A percentile compares a stretch with the other conserved stretches of the same genome.
Conservation (phyloP, 2,329 filamentous ascomycete genomes). For the Alternaria sp. region DNA sequence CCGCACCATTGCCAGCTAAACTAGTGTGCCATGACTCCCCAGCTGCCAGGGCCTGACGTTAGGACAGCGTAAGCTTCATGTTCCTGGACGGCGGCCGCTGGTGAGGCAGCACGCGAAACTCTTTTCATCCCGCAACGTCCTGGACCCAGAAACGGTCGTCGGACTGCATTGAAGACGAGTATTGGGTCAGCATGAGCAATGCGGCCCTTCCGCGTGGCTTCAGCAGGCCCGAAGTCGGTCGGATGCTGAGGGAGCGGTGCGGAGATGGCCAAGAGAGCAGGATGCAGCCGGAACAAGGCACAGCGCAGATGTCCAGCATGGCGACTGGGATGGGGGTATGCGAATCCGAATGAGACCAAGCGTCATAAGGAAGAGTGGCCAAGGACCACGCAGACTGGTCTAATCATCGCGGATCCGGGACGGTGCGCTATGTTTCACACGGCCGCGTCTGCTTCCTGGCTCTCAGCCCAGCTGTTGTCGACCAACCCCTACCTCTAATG, state of each 20-base stretch:
- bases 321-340: slow-evolving; percentile 32
- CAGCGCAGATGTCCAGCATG: slow-evolving; percentile 32
- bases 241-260: slow-evolving; percentile 26
- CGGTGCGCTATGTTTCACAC: slow-evolving; percentile 47
- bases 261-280: slow-evolving; percentile 30
- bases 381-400: slow-evolving; percentile 19
- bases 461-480: slow-evolving; percentile 9
- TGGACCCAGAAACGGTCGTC: slow-evolving; percentile 26
- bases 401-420: slow-evolving; percentile 44
- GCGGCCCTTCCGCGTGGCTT: slow-evolving; percentile 21
- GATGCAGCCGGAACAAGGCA: slow-evolving; percentile 27
- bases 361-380: slow-evolving; percentile 21
- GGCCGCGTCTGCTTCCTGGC: slow-evolving; percentile 28
- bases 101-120: slow-evolving; percentile 32
- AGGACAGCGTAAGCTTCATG: slow-evolving; percentile 36
- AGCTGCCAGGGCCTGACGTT: slow-evolving; percentile 27
- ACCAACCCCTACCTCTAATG: neutral
- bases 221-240: slow-evolving; percentile 27
- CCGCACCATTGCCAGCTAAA: slow-evolving; percentile 36
- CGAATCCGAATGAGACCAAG: slow-evolving; percentile 25
- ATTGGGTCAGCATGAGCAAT: slow-evolving; percentile 9
- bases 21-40: slow-evolving; percentile 32
- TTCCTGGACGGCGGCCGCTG: slow-evolving; percentile 42
- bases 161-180: slow-evolving; percentile 10
- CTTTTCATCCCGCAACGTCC: slow-evolving; percentile 19